A percentile compares a stretch with the other conserved stretches of the same genome.
These are phyloP conservation scores for Solanum appendiculatum DNA, from an alignment of 257 asterid genomes.

Conservation along the genomic window DNA sequence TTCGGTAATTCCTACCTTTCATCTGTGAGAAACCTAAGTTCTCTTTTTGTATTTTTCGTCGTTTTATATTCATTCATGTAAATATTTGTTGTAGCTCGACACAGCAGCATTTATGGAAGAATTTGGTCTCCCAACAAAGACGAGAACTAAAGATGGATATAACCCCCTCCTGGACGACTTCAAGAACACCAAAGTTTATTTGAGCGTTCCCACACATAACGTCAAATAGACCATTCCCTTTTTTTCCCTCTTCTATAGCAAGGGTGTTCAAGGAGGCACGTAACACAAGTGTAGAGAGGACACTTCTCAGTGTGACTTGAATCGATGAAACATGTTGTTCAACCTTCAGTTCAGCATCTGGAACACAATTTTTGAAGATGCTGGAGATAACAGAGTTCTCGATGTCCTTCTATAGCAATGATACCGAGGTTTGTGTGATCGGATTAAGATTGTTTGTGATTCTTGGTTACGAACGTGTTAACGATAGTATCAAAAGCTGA, in stretches of 20 bases:
- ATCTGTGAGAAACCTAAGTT: background rate
- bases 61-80: background rate
- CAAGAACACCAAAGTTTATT: slow-evolving; percentile 87
- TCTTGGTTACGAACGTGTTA: background rate
- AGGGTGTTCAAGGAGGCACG: background rate
- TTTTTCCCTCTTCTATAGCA: background rate
- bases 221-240: slow-evolving; percentile 32
- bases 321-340: background rate
- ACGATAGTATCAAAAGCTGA: background rate
- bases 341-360: background rate
- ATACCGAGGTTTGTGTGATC: background rate
- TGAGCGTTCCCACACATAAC: slow-evolving; percentile 93
- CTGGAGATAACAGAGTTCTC: background rate
- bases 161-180: slow-evolving; percentile 94
- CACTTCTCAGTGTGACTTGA: background rate
- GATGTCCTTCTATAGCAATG: background rate
- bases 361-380: background rate
- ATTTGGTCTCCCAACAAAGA: slow-evolving; percentile 85
- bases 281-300: background rate
- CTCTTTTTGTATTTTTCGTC: background rate
- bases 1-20: slow-evolving; percentile 32
- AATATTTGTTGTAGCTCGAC: slow-evolving; percentile 45
- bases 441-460: background rate
- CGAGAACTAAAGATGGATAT: slow-evolving; percentile 90
- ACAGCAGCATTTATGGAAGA: slow-evolving; percentile 94